Conservation (phyloP, 441 rosid species). For the Cnidoscolus chayamansa region DNA sequence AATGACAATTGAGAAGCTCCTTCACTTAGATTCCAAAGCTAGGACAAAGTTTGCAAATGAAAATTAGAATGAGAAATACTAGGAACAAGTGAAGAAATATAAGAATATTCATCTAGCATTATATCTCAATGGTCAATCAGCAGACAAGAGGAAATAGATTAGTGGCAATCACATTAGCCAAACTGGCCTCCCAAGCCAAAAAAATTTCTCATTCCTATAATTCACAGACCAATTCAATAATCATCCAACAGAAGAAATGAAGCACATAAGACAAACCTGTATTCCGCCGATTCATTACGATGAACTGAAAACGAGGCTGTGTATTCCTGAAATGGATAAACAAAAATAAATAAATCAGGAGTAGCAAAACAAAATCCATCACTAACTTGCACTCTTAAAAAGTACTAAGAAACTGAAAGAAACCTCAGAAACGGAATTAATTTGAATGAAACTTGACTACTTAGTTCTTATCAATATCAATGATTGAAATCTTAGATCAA, state of each 20-base stretch:
- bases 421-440: no score
- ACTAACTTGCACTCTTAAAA: not conserved
- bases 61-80: no score
- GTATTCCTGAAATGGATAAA: slow-evolving; percentile 48
- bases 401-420: no score
- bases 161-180: slow-evolving; percentile 3
- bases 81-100: not conserved
- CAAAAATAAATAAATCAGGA: not conserved
- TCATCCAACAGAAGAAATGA: not conserved
- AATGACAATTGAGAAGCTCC: not conserved
- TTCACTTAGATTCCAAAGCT: not conserved
- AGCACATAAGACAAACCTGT: slow-evolving; percentile 47
- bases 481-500: no score
- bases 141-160: not conserved
- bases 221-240: not conserved
- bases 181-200: not conserved
- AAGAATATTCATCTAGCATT: not conserved
- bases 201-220: no score
- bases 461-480: no score
- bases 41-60: not conserved
- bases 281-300: slow-evolving; percentile 94
- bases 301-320: slow-evolving; percentile 96
- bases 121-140: not conserved
- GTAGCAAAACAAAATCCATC: not conserved
- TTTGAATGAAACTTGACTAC: no score